These are phyloP conservation scores for Chalciporus chontae DNA, from an alignment of 768 basidiomycete species.

Conservation along the genomic window DNA sequence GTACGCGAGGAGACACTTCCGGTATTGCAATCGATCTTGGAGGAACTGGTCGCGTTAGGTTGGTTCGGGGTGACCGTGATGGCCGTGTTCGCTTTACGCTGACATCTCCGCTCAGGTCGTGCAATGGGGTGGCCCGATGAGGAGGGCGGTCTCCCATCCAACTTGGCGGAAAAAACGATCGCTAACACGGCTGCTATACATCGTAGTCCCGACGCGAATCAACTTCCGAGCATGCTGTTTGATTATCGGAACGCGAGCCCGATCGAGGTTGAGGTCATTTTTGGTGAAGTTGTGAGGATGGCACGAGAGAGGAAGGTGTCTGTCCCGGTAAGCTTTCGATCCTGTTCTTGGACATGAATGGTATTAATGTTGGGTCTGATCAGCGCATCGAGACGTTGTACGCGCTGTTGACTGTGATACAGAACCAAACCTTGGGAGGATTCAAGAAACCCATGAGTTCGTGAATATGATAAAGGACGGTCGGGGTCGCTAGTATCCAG, in stretches of 20 bases:
- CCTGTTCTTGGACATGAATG: neutral
- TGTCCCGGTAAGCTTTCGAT: conserved; percentile 8
- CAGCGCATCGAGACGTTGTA: conserved; percentile 66
- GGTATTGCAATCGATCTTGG: conserved; percentile 40
- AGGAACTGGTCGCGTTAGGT: conserved; percentile 46
- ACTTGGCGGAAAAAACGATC: conserved; percentile 38
- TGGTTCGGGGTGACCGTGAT: neutral
- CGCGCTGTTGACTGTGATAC: conserved; percentile 53
- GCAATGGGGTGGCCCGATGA: conserved; percentile 40
- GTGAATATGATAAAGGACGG: neutral
- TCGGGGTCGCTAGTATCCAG: neutral
- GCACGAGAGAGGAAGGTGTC: conserved; percentile 14
- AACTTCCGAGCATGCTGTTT: conserved; percentile 61
- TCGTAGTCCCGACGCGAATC: conserved; percentile 38
- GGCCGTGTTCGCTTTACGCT: neutral
- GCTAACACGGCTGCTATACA: conserved; percentile 39
- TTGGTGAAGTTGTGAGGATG: conserved; percentile 47
- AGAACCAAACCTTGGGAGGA: conserved; percentile 54
- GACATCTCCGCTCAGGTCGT: conserved; percentile 10
- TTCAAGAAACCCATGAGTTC: conserved; percentile 8
- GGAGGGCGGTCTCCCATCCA: conserved; percentile 45
- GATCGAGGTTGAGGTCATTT: conserved; percentile 64
- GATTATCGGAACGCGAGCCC: conserved; percentile 48
- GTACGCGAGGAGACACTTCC: conserved; percentile 46
- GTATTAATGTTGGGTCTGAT: neutral